A percentile compares a stretch with the other conserved stretches of the same genome.
Conservation (phyloP, 1,284 basidiomycete genomes). For the Phellinidium pouzarii region DNA sequence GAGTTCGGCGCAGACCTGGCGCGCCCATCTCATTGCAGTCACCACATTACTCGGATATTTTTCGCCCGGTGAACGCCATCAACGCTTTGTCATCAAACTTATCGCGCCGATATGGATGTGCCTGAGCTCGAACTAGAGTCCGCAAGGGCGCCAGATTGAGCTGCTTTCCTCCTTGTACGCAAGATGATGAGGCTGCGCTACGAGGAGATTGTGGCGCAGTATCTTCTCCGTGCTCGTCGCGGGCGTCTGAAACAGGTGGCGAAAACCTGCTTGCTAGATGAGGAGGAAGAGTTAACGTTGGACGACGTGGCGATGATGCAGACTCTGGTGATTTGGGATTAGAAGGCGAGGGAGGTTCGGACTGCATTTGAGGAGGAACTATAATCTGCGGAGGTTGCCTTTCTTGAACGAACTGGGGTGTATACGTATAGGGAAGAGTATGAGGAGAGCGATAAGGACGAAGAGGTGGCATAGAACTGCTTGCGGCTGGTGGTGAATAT, state of each 20-base stretch:
- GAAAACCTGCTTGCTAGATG: slow-evolving; percentile 10
- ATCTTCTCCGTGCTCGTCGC: slow-evolving; percentile 12
- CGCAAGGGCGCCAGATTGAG: slow-evolving; percentile 48
- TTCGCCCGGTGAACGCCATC: slow-evolving; percentile 18
- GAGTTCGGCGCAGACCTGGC: background rate
- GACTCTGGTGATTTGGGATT: slow-evolving; percentile 3
- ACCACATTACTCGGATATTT: background rate
- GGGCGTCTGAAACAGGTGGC: slow-evolving; percentile 13
- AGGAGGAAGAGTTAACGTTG: slow-evolving; percentile 7
- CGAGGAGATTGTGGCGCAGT: slow-evolving; percentile 10
- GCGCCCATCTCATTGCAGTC: background rate
- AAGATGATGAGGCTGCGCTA: slow-evolving; percentile 12
- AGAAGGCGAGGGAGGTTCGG: slow-evolving; percentile 15
- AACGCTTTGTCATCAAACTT: slow-evolving; percentile 58
- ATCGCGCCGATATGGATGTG: slow-evolving; percentile 51
- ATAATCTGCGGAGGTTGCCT: slow-evolving; percentile 25
- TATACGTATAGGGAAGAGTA: slow-evolving; percentile 19
- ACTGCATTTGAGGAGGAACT: slow-evolving; percentile 20
- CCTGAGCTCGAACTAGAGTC: slow-evolving; percentile 37
- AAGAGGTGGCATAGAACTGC: background rate
- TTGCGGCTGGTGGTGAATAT: background rate
- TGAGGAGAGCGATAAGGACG: background rate
- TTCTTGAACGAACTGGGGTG: slow-evolving; percentile 25
- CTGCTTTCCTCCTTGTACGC: slow-evolving; percentile 16
- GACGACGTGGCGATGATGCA: slow-evolving; percentile 8